A percentile compares a stretch with the other conserved stretches of the same genome.
Evolutionary conservation across 2,329 filamentous ascomycete genomes (phyloP).

Genomic region (Fusarium subglutinans): DNA sequence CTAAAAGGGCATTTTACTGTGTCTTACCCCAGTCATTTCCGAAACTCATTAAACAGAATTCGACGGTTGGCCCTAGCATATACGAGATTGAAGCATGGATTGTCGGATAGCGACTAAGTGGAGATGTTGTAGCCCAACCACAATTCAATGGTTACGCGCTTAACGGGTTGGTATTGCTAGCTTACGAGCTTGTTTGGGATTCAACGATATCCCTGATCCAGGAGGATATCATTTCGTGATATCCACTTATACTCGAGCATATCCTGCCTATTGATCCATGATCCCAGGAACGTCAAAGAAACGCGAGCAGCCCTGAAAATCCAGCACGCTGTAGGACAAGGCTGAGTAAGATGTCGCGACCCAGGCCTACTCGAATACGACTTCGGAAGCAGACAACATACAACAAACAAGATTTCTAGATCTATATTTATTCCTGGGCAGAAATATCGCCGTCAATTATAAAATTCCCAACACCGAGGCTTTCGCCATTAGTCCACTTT

Average conservation of each 20-base stretch:
- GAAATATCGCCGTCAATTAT: background rate
- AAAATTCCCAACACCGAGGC: accelerated
- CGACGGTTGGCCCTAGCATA: accelerated
- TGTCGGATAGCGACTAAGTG: background rate
- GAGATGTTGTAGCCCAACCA: background rate
- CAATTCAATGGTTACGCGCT: background rate
- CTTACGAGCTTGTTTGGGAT: background rate
- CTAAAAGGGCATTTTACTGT: background rate
- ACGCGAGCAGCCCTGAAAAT: accelerated
- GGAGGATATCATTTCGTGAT: background rate
- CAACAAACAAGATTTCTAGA: accelerated
- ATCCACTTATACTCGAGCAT: no score
- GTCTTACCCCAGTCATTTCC: background rate
- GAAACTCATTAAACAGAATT: background rate
- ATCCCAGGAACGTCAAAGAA: background rate
- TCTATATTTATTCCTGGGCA: background rate
- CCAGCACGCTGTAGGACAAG: background rate
- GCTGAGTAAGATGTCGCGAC: accelerated
- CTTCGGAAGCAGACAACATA: background rate
- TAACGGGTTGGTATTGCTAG: background rate
- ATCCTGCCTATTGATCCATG: background rate
- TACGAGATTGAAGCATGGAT: background rate
- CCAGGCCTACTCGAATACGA: background rate
- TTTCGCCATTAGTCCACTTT: background rate
- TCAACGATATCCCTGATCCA: background rate